These are phyloP conservation scores for Laguncularia racemosa DNA, from an alignment of 345 rosid genomes.

Conservation along the genomic window DNA sequence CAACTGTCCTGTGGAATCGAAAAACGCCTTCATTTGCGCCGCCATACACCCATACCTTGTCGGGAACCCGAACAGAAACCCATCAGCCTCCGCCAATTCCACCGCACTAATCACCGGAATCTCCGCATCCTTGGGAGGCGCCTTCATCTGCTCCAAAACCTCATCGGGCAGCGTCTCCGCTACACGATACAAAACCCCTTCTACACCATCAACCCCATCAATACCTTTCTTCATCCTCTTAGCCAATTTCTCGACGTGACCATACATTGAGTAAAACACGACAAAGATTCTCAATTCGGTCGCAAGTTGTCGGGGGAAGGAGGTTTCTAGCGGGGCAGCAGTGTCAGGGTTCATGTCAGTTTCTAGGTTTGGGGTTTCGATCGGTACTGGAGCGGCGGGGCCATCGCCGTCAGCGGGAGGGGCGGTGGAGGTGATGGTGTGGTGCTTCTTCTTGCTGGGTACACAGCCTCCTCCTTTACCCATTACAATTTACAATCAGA, in stretches of 20 bases:
- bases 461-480: constrained; percentile 98
- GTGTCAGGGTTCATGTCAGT: neutral
- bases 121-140: constrained; percentile 31
- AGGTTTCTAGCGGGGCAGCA: constrained; percentile 10
- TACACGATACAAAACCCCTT: constrained; percentile 46
- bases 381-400: constrained; percentile 32
- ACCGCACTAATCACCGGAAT: constrained; percentile 33
- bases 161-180: constrained; percentile 50
- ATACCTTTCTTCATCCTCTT: constrained; percentile 57
- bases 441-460: constrained; percentile 77
- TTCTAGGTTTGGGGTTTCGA: constrained; percentile 24
- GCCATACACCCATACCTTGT: constrained; percentile 70
- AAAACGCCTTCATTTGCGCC: constrained; percentile 65
- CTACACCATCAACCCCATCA: constrained; percentile 50
- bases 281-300: constrained; percentile 45
- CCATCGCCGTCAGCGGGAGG: constrained; percentile 10
- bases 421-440: constrained; percentile 16
- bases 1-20: constrained; percentile 42
- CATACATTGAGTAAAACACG: constrained; percentile 64
- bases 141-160: constrained; percentile 49
- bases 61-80: constrained; percentile 62
- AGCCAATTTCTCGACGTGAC: constrained; percentile 63
- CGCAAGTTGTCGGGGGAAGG: constrained; percentile 9
- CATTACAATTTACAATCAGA: constrained; percentile 27
- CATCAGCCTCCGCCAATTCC: constrained; percentile 46